phyloP scores from a whole-genome alignment of 202 grass and related monocot species.

The Saccharum hybrid region DNA sequence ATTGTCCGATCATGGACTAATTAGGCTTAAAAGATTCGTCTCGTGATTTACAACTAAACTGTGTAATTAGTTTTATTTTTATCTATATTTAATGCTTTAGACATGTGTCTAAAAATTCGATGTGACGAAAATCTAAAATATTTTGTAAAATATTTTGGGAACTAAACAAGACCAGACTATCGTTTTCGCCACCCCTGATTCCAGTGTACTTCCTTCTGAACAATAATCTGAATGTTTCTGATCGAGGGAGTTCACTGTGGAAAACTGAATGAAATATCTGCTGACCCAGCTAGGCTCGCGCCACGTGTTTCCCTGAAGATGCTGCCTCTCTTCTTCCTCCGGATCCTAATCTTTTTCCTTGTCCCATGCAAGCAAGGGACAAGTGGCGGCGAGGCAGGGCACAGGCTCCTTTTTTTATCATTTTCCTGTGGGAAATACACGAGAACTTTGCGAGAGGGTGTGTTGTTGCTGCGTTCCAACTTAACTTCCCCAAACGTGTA shows the following conservation, averaged over 20 bases:
- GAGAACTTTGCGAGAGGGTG: slow-evolving; percentile 1
- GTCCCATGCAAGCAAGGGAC: slow-evolving; percentile 29
- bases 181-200: neutral
- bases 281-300: neutral
- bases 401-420: neutral
- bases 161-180: neutral
- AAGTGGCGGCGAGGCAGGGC: slow-evolving; percentile 19
- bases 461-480: neutral
- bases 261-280: slow-evolving; percentile 32
- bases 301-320: slow-evolving; percentile 37
- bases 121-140: no score
- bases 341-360: neutral
- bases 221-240: slow-evolving; percentile 38
- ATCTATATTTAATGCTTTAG: no score
- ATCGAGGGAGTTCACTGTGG: neutral
- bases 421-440: slow-evolving; percentile 15
- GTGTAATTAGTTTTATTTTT: no score
- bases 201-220: neutral
- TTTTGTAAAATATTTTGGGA: no score
- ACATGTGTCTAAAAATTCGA: no score
- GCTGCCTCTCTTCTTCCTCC: neutral
- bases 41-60: no score
- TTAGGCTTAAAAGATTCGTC: no score
- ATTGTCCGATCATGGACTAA: no score
- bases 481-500: slow-evolving; percentile 17